phyloP scores from a whole-genome alignment of 208 protist genomes.

The Leishmania tropica region DNA sequence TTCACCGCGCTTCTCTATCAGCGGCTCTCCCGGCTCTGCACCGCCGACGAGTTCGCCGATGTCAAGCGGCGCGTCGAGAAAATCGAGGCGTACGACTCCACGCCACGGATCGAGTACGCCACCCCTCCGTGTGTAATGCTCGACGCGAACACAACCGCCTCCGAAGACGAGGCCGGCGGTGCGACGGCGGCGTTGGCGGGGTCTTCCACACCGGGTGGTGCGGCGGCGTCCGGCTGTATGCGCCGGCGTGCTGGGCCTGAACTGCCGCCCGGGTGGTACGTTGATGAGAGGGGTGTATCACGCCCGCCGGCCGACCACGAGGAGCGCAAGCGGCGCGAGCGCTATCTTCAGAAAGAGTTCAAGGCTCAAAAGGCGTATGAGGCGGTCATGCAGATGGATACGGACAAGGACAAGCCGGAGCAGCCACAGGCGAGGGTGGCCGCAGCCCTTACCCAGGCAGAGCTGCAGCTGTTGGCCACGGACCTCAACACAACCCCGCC shows the following conservation, averaged over 20 bases:
- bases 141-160: constrained; percentile 72
- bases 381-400: constrained; percentile 50
- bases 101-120: constrained; percentile 36
- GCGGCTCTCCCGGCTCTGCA: constrained; percentile 50
- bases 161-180: constrained; percentile 43
- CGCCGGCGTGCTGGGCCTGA: constrained; percentile 40
- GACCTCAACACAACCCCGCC: constrained; percentile 64
- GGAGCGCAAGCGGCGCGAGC: constrained; percentile 50
- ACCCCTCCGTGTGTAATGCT: constrained; percentile 50
- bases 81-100: constrained; percentile 26
- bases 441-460: constrained; percentile 44
- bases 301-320: constrained; percentile 41
- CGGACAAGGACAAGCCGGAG: constrained; percentile 26
- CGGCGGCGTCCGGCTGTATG: neutral
- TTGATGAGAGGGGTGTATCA: constrained; percentile 66
- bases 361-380: constrained; percentile 76
- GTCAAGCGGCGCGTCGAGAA: constrained; percentile 40
- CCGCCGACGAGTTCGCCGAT: constrained; percentile 45
- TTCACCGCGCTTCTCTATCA: constrained; percentile 68
- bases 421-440: constrained; percentile 26
- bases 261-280: constrained; percentile 75
- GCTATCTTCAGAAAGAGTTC: constrained; percentile 60
- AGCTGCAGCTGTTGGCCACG: constrained; percentile 44
- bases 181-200: neutral
- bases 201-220: neutral